Conservation (phyloP, 2,329 filamentous ascomycete genomes). For the Aureobasidium namibiae region DNA sequence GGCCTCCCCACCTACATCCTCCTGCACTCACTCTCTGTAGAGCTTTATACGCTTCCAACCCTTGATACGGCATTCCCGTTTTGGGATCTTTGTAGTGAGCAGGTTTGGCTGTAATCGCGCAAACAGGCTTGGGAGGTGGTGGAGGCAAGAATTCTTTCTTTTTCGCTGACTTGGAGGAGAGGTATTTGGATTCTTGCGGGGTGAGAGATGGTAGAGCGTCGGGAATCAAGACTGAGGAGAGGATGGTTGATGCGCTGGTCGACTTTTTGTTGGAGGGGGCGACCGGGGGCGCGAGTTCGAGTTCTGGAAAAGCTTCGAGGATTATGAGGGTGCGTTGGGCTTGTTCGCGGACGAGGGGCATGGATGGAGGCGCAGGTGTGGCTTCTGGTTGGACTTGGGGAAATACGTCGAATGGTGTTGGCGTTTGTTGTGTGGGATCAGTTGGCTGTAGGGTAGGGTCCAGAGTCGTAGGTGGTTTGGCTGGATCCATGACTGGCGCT, state of each 20-base stretch:
- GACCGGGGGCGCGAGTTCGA: slow-evolving; percentile 13
- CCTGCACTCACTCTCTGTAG: slow-evolving; percentile 66
- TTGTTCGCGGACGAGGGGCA: slow-evolving; percentile 25
- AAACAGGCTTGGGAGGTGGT: slow-evolving; percentile 40
- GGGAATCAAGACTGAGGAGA: slow-evolving; percentile 48
- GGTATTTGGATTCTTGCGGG: slow-evolving; percentile 40
- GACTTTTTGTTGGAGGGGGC: not conserved
- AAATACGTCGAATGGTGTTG: not conserved
- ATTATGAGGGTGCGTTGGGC: slow-evolving; percentile 26
- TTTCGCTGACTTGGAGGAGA: slow-evolving; percentile 42
- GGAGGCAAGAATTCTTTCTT: slow-evolving; percentile 28
- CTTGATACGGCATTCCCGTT: slow-evolving; percentile 75
- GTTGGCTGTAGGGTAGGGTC: not conserved
- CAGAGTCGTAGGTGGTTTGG: slow-evolving; percentile 14
- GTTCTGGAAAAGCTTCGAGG: slow-evolving; percentile 26
- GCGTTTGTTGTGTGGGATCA: not conserved
- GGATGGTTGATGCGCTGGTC: slow-evolving; percentile 29
- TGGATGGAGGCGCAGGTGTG: slow-evolving; percentile 15
- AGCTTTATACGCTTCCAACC: slow-evolving; percentile 70
- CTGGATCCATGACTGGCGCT: slow-evolving; percentile 7
- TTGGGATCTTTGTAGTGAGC: slow-evolving; percentile 79
- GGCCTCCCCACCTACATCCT: slow-evolving; percentile 69
- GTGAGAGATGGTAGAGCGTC: slow-evolving; percentile 43
- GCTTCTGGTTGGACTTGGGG: not conserved
- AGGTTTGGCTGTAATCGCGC: slow-evolving; percentile 72